A percentile compares a stretch with the other conserved stretches of the same genome.
phyloP scores from a whole-genome alignment of 2,329 filamentous ascomycete species.

The Didymosphaeria variabile region DNA sequence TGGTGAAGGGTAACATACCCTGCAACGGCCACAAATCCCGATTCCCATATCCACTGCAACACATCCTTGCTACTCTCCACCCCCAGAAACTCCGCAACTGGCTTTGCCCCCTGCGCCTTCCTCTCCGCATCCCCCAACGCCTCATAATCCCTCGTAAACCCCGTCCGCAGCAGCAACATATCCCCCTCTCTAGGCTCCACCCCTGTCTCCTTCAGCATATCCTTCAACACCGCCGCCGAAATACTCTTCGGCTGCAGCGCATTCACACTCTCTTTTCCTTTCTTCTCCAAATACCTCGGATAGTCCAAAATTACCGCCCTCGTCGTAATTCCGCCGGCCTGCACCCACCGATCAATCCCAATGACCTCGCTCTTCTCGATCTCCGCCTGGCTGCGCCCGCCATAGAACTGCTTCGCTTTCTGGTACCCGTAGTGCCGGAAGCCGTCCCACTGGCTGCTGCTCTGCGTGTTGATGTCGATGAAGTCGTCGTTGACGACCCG shows the following conservation, averaged over 20 bases:
- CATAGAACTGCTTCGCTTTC: constrained; percentile 53
- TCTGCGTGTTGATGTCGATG: constrained; percentile 51
- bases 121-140: constrained; percentile 31
- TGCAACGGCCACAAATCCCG: constrained; percentile 57
- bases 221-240: constrained; percentile 32
- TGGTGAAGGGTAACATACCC: constrained; percentile 30
- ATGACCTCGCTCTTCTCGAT: constrained; percentile 49
- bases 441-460: constrained; percentile 52
- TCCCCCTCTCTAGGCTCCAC: constrained; percentile 45
- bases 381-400: constrained; percentile 51
- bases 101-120: constrained; percentile 36
- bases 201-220: constrained; percentile 46
- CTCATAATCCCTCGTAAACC: constrained; percentile 51
- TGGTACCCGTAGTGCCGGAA: constrained; percentile 56
- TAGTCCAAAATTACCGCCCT: constrained; percentile 46
- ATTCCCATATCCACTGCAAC: constrained; percentile 58
- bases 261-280: constrained; percentile 30
- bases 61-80: constrained; percentile 49
- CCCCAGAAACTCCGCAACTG: constrained; percentile 50
- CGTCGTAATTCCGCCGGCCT: constrained; percentile 41
- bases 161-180: constrained; percentile 41
- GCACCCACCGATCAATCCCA: constrained; percentile 52
- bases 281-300: constrained; percentile 35
- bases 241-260: constrained; percentile 37
- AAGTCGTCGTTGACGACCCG: constrained; percentile 50